Percentiles rank a stretch among this genome's conserved stretches.
phyloP scores from a whole-genome alignment of 148 eudicot species.

The Oxyria digyna region DNA sequence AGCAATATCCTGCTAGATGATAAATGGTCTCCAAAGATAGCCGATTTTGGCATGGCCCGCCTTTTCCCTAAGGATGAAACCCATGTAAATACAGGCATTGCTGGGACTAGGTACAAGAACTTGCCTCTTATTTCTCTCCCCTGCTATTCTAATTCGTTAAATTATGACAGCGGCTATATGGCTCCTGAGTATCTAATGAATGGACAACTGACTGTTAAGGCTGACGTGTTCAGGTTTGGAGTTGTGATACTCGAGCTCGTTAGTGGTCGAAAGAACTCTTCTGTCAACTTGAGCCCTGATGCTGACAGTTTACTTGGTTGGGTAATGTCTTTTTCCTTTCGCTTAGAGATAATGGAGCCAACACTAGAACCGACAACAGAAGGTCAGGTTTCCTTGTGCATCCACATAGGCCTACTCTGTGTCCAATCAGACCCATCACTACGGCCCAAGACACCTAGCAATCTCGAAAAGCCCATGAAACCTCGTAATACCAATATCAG shows the following conservation, averaged over 20 bases:
- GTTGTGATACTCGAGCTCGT: conserved; percentile 7
- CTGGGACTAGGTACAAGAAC: conserved; percentile 1
- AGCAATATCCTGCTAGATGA: conserved; percentile 7
- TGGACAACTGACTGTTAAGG: conserved; percentile 2
- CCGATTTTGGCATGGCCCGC: conserved; percentile 8
- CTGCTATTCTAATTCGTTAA: background rate
- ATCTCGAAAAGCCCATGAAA: conserved; percentile 53
- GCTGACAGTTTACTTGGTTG: background rate
- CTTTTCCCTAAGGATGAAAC: conserved; percentile 6
- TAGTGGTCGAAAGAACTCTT: conserved; percentile 5
- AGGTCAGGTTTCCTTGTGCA: conserved; percentile 48
- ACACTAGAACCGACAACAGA: conserved; percentile 18
- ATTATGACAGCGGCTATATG: conserved; percentile 6
- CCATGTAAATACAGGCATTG: conserved; percentile 6
- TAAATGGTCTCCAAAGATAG: conserved; percentile 5
- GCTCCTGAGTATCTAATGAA: conserved; percentile 7
- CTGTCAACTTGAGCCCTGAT: background rate
- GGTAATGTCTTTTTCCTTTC: background rate
- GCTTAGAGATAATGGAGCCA: conserved; percentile 47
- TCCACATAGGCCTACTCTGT: conserved; percentile 70
- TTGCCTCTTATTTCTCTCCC: background rate
- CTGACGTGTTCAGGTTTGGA: conserved; percentile 9
- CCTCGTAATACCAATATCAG: conserved; percentile 58
- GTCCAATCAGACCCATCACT: conserved; percentile 55
- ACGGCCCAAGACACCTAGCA: conserved; percentile 59